Evolutionary conservation across 1,284 basidiomycete species (phyloP), one percentile per base, ranked within the genome.

Genomic region (Veloporphyrellus conicus): DNA sequence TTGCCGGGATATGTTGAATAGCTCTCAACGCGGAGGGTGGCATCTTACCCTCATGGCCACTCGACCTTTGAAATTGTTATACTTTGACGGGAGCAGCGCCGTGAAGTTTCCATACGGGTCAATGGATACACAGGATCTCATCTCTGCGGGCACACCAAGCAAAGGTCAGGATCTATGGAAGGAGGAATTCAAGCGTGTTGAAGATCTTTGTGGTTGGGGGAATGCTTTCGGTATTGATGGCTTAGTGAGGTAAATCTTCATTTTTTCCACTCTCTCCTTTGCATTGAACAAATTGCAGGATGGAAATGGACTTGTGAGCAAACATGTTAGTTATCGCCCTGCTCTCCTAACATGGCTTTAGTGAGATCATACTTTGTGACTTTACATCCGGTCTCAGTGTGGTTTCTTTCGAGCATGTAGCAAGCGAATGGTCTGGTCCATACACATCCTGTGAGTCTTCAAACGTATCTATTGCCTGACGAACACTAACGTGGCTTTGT

Each of bases 321-420:
- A n/a, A n/a, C n/a, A n/a, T n/a, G n/a, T n/a, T n/a, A n/a, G n/a
- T n/a, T n/a, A n/a, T n/a, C n/a, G n/a, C n/a, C n/a, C n/a, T n/a
- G n/a, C n/a, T 45, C 31, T 25, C 27, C 49, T 5, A 40, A n/a
- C 27, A 19, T 16, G 16, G 4, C 36, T 15, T 46, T 29, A 79
- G 77, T 45, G 77, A 80, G 58, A 64, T 76, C 22, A 77, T 79
- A 73, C 56, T 77, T 4, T 79, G 77, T 52, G 61, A 77, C 54
- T 71, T 78, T 49, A 67, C 63, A 4, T 54, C 63, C 7, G 72
- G 74, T 1, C 54, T 78, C 14, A 59, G 69, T 18, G 43, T 72
- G 6, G 58, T 69, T n/a, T 71, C 73, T 6, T 61, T 64, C 34
- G 34, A 49, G 3, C 59, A 66, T 33, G 42, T 68, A 10, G 43